Percentiles rank a stretch among this genome's conserved stretches.
Conservation (phyloP, 306 rosid species). For the Carpinus fangiana region DNA sequence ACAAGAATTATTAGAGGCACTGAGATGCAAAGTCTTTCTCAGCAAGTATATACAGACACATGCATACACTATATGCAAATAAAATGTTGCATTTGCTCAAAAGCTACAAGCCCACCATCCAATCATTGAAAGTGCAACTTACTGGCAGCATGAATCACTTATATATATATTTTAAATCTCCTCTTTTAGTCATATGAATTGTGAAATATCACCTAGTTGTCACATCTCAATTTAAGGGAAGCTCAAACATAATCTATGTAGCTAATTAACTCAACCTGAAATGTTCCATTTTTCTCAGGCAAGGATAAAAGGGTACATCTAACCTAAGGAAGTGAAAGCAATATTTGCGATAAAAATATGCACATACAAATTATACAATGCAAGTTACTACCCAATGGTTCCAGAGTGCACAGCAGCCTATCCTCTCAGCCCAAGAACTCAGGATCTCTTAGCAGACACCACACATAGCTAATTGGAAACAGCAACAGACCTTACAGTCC, state of each 20-base stretch:
- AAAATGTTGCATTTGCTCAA: constrained; percentile 9
- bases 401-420: neutral
- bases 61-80: neutral
- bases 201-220: neutral
- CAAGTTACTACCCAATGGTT: constrained; percentile 10
- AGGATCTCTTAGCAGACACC: neutral
- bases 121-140: neutral
- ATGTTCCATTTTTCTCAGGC: neutral
- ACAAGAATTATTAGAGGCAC: constrained; percentile 27
- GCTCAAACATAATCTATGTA: neutral
- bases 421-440: neutral
- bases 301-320: neutral
- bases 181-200: neutral
- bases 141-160: neutral
- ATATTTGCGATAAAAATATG: neutral
- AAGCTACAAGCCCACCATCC: neutral
- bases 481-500: neutral
- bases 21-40: neutral
- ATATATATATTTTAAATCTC: neutral
- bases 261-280: neutral
- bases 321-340: constrained; percentile 8
- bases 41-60: neutral
- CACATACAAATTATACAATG: constrained; percentile 11
- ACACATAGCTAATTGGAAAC: neutral
- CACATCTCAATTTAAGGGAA: neutral